Base-by-base conservation (phyloP, 768 basidiomycete species). In the Leccinum ochraceum region DNA sequence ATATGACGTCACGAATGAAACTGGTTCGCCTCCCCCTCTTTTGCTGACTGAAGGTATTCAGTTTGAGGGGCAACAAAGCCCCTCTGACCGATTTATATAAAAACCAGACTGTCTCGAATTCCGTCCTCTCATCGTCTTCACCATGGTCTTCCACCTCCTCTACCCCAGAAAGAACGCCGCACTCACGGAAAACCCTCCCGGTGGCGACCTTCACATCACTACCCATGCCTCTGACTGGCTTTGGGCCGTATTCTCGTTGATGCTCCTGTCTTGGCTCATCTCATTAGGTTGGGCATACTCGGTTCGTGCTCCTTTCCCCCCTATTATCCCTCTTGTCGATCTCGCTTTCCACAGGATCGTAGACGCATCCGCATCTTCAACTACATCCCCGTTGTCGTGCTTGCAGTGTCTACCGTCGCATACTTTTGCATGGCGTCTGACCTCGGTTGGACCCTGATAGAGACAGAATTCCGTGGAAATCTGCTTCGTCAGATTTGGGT, bases 341-440 rank as follows among this genome's bases (percentile, higher is more conserved):
- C 3, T 22, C 4, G 4, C 17, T 6, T 54, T 44, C 14, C 5
- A 7, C 48, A 78, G 78, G 63, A 74, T 2, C 75, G 76, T 11
- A 70, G 69, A 6, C 80, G 79, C 46, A 78, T 75, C 28, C 74
- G 83, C 30, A 73, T 80, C 9, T 80, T 84, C 75, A 82, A 85
- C 67, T 80, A 81, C 60, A 70, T 85, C 49, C 77, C 77, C 51
- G 67, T 79, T 36, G 73, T 83, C 58, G 74, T 85, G 42, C 69
- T 85, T 22, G 71, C 77, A 17, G 82, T 82, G 0, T 74, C 80
- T 3, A 64, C 74, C 13, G 70, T 85, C 48, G 69, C 80, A 1
- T 83, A 82, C 73, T 83, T 82, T 69, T 73, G 78, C 13, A 83
- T 85, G 83, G 84, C 83, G 0, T 83, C 83, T 20, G 77, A 84